Percentiles rank a stretch among this genome's conserved stretches.
These are phyloP conservation scores for Coemansia sp. DNA, from an alignment of 192 early-diverging fungal species.

Conservation along the genomic window DNA sequence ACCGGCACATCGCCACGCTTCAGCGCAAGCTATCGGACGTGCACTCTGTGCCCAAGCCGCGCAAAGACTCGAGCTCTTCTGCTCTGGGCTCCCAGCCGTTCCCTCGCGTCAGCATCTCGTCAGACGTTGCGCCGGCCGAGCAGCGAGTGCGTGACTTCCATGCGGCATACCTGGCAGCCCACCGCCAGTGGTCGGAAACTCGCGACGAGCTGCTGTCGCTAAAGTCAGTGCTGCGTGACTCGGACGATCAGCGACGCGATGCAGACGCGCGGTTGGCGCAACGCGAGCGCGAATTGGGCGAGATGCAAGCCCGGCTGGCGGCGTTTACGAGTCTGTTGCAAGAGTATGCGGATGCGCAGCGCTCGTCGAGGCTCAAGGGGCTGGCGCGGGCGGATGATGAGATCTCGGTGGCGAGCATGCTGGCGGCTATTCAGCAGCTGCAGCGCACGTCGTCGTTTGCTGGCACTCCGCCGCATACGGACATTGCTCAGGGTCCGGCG, in stretches of 20 bases:
- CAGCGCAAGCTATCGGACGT: conserved; percentile 44
- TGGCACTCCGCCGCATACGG: conserved; percentile 6
- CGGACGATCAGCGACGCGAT: conserved; percentile 43
- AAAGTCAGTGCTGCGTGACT: conserved; percentile 34
- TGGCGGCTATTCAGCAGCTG: conserved; percentile 50
- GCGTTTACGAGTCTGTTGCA: conserved; percentile 46
- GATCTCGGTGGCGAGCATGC: conserved; percentile 43
- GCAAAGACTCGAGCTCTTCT: background rate
- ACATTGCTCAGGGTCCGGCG: background rate
- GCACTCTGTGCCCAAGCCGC: background rate
- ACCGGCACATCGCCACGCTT: conserved; percentile 38
- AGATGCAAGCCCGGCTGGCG: conserved; percentile 38
- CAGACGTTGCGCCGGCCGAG: conserved; percentile 1
- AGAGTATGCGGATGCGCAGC: conserved; percentile 40
- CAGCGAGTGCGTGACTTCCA: conserved; percentile 31
- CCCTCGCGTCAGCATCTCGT: conserved; percentile 33
- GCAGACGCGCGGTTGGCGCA: conserved; percentile 30
- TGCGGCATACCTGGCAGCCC: conserved; percentile 42
- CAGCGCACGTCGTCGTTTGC: conserved; percentile 43
- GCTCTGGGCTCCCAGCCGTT: background rate
- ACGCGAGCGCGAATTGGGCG: conserved; percentile 44
- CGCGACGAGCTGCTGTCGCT: conserved; percentile 45
- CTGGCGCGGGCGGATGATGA: conserved; percentile 15
- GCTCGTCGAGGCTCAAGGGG: conserved; percentile 14
- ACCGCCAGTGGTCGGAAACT: conserved; percentile 44